Evolutionary conservation across 805 yeast genomes (phyloP).

Genomic region (Kodamaea leandrae): DNA sequence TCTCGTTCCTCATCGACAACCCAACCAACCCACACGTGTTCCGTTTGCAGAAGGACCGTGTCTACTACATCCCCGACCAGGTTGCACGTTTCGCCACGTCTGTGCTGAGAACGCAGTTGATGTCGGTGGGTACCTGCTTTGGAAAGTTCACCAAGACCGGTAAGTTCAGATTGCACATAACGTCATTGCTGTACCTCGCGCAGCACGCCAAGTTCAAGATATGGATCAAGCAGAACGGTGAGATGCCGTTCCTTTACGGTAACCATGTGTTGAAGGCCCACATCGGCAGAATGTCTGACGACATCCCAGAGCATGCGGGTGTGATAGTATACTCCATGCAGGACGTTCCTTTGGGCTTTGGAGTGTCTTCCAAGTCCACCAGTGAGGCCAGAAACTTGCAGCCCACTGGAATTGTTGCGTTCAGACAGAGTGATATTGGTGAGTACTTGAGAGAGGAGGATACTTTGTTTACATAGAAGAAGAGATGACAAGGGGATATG

Average conservation of each 20-base stretch:
- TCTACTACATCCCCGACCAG: conserved; percentile 83
- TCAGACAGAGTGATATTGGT: conserved; percentile 96
- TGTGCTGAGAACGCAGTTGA: conserved; percentile 81
- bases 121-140: conserved; percentile 90
- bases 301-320: conserved; percentile 97
- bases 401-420: conserved; percentile 93
- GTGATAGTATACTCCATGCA: conserved; percentile 87
- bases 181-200: conserved; percentile 80
- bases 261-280: conserved; percentile 96
- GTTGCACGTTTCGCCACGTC: conserved; percentile 87
- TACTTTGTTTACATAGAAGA: conserved; percentile 71
- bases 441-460: conserved; percentile 98
- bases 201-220: conserved; percentile 88
- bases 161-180: conserved; percentile 90
- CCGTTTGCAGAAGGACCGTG: conserved; percentile 94
- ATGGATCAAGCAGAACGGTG: conserved; percentile 97
- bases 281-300: conserved; percentile 94
- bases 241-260: conserved; percentile 97
- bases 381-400: conserved; percentile 81
- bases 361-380: conserved; percentile 90
- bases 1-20: conserved; percentile 80
- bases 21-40: conserved; percentile 88
- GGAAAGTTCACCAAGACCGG: conserved; percentile 98
- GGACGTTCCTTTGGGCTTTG: conserved; percentile 93
- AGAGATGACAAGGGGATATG: not conserved